phyloP scores from a whole-genome alignment of 2,329 filamentous ascomycete species.

The Pezicula neosporulosa region DNA sequence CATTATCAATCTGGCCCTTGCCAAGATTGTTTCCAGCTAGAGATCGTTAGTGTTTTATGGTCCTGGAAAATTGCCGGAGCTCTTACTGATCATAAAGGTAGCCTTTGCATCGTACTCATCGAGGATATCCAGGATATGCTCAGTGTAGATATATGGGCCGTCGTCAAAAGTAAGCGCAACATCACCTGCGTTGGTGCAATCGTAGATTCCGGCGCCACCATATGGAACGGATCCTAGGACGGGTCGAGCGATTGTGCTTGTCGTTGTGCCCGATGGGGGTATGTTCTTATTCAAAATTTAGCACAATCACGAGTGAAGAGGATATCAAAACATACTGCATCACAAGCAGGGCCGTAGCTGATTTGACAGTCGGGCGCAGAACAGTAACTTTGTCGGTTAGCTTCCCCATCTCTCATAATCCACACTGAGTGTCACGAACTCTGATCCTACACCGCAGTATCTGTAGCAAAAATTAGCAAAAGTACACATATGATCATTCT shows the following conservation, averaged over 20 bases:
- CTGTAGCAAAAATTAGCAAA: no score
- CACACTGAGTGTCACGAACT: no score
- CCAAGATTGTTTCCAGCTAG: slow-evolving; percentile 54
- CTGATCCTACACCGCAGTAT: no score
- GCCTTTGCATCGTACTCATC: slow-evolving; percentile 57
- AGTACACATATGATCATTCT: no score
- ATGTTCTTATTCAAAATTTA: background rate
- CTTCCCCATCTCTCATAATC: no score
- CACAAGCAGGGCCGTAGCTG: background rate
- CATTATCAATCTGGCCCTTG: slow-evolving; percentile 25
- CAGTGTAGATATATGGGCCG: slow-evolving; percentile 57
- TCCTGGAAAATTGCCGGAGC: no score
- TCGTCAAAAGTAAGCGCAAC: slow-evolving; percentile 66
- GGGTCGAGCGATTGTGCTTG: slow-evolving; percentile 42
- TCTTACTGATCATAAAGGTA: slow-evolving; percentile 43
- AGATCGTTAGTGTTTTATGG: slow-evolving; percentile 33
- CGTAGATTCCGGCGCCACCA: slow-evolving; percentile 51
- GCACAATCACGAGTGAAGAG: no score
- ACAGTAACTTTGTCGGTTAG: background rate
- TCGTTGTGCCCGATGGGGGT: slow-evolving; percentile 42
- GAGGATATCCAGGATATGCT: slow-evolving; percentile 56
- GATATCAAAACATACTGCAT: background rate
- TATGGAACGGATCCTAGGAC: slow-evolving; percentile 52
- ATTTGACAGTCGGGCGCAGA: background rate
- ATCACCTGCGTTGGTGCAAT: slow-evolving; percentile 49